Evolutionary conservation across 2,329 filamentous ascomycete species (phyloP).

Genomic region (Pyrenophora graminea): DNA sequence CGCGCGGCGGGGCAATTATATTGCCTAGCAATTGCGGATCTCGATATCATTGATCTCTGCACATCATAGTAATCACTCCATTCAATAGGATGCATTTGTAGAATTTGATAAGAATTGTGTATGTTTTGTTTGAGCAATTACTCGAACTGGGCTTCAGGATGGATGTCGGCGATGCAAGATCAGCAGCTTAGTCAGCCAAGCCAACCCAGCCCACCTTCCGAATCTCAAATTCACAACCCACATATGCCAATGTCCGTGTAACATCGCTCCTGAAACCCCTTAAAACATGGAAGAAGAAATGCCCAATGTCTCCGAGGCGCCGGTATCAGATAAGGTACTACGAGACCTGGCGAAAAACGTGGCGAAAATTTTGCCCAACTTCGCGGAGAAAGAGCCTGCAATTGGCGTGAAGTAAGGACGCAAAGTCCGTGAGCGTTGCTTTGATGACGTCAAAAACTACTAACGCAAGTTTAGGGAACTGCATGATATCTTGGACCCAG

Average conservation of each 20-base stretch:
- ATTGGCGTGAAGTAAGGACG: slow-evolving; percentile 44
- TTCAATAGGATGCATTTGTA: too few relatives aligned
- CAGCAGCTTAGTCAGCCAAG: slow-evolving; percentile 4
- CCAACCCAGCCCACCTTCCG: neutral
- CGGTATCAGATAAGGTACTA: slow-evolving; percentile 32
- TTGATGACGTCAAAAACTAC: slow-evolving; percentile 15
- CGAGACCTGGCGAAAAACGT: slow-evolving; percentile 35
- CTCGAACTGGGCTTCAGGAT: too few relatives aligned
- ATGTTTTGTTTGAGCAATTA: too few relatives aligned
- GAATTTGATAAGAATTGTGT: too few relatives aligned
- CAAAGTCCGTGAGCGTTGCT: slow-evolving; percentile 42
- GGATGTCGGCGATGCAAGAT: neutral
- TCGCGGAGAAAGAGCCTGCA: slow-evolving; percentile 29
- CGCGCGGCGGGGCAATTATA: too few relatives aligned
- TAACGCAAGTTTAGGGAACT: slow-evolving; percentile 36
- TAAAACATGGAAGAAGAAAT: slow-evolving; percentile 16
- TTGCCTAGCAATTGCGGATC: too few relatives aligned
- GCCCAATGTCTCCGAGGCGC: slow-evolving; percentile 9
- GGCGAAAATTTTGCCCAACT: slow-evolving; percentile 30
- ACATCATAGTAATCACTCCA: too few relatives aligned
- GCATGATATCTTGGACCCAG: slow-evolving; percentile 30
- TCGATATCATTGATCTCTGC: too few relatives aligned
- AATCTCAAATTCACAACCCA: slow-evolving; percentile 2
- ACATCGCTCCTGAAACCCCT: neutral
- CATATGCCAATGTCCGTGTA: slow-evolving; percentile 2